Evolutionary conservation across 2,329 filamentous ascomycete species (phyloP).

Genomic region (Phyllachora maydis): DNA sequence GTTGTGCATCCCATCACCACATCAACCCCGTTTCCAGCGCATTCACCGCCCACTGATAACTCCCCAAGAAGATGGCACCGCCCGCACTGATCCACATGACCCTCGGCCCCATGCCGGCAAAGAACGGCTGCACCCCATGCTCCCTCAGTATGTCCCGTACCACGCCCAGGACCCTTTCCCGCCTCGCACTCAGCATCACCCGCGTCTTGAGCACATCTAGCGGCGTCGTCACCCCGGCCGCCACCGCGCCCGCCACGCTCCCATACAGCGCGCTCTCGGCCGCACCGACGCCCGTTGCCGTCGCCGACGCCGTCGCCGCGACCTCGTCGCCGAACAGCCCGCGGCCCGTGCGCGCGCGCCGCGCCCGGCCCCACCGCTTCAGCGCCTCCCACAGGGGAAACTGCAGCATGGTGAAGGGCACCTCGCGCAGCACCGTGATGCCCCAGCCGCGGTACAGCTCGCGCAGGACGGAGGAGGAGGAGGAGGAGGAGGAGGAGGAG

Average conservation of each 20-base stretch:
- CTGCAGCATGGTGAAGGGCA: slow-evolving; percentile 92
- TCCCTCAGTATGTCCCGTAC: slow-evolving; percentile 42
- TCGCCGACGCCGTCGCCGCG: no score
- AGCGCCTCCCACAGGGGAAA: slow-evolving; percentile 93
- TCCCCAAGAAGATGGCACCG: slow-evolving; percentile 84
- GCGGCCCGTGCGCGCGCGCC: slow-evolving; percentile 8
- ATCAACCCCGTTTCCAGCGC: slow-evolving; percentile 26
- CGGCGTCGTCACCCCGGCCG: slow-evolving; percentile 77
- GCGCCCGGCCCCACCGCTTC: slow-evolving; percentile 46
- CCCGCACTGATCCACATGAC: slow-evolving; percentile 91
- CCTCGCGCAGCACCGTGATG: slow-evolving; percentile 86
- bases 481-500: no score
- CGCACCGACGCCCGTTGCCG: no score
- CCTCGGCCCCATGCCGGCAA: slow-evolving; percentile 58
- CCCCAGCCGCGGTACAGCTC: slow-evolving; percentile 85
- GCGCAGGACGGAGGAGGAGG: no score
- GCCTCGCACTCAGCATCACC: slow-evolving; percentile 63
- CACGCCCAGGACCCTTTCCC: slow-evolving; percentile 35
- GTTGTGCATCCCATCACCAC: not conserved
- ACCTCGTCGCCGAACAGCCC: slow-evolving; percentile 20
- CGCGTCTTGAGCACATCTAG: slow-evolving; percentile 93
- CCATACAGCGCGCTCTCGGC: slow-evolving; percentile 72
- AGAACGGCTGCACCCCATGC: slow-evolving; percentile 48
- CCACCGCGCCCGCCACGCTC: slow-evolving; percentile 62
- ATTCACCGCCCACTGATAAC: slow-evolving; percentile 80